Base-by-base conservation (phyloP, 306 rosid genomes). In the Pachyrhizus erosus region DNA sequence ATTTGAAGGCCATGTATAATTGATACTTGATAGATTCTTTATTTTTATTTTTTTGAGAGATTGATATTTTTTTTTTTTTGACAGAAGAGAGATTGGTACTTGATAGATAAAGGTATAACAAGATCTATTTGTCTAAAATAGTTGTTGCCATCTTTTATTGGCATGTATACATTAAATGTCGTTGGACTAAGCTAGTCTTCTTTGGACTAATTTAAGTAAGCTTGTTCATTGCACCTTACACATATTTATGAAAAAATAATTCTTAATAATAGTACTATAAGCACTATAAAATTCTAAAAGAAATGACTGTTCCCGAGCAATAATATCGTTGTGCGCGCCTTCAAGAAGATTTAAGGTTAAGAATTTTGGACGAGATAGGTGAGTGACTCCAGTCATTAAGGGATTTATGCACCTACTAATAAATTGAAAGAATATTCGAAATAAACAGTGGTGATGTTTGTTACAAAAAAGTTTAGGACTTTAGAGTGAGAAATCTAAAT, bases 341-440 rank as follows among this genome's bases (percentile, higher is more conserved):
- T 6, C 26, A 0, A 20, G 26, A 52, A n/a, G 26, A 52, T 52
- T 18, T 52, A 52, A 52, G 21, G 3, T 2, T 20, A 52, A 18
- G 60, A 52, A 52, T 52, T 52, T 52, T 0, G 1, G 0, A 17
- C 58, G 5, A 52, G 26, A 52, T 18, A 52, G 9, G 12, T 18
- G 18, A 24, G 71, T 67, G 81, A 70, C 23, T 62, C 61, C 78
- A 65, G 57, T 70, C 45, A 21, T 64, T 12, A 27, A 75, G 66
- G 64, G 81, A 77, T 31, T 64, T 82, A 62, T 70, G 80, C 27
- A 40, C 70, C 70, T 34, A 9, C 34, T 1, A 73, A 33, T 2
- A 73, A 45, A 54, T 75, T 66, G 82, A 76, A 29, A 57, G 39
- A 45, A 0, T 33, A 67, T 0, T 4, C 0, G 12, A 52, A 18